Percentiles rank a stretch among this genome's conserved stretches.
These are phyloP conservation scores for Cercospora brassicicola DNA, from an alignment of 2,329 filamentous ascomycete genomes.

Conservation along the genomic window DNA sequence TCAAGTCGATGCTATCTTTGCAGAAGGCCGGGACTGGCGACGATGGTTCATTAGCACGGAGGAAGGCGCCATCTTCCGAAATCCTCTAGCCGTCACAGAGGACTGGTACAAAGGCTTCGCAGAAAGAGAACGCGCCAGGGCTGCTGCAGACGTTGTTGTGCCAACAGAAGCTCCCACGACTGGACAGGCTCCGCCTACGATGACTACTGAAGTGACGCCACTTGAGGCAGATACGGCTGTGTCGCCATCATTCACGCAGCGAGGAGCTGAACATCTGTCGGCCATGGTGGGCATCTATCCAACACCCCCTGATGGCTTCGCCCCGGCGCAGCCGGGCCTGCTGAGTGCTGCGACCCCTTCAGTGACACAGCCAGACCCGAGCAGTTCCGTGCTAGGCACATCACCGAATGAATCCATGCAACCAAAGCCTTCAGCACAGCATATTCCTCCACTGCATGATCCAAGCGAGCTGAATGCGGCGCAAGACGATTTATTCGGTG, in stretches of 20 bases:
- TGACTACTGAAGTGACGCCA: slow-evolving; percentile 1
- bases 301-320: slow-evolving; percentile 64
- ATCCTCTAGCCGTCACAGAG: slow-evolving; percentile 33
- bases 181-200: neutral
- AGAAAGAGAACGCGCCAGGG: slow-evolving; percentile 26
- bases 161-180: neutral
- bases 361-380: slow-evolving; percentile 18
- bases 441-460: neutral
- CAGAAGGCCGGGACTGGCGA: slow-evolving; percentile 26
- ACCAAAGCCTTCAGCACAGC: slow-evolving; percentile 24
- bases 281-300: slow-evolving; percentile 62
- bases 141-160: neutral
- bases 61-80: slow-evolving; percentile 35
- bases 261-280: slow-evolving; percentile 42
- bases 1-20: neutral
- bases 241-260: slow-evolving; percentile 41
- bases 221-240: slow-evolving; percentile 10
- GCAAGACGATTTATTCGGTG: slow-evolving; percentile 65
- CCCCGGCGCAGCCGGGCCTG: slow-evolving; percentile 29
- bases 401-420: slow-evolving; percentile 31
- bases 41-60: slow-evolving; percentile 27
- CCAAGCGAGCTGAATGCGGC: slow-evolving; percentile 39
- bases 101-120: slow-evolving; percentile 31
- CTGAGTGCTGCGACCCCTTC: slow-evolving; percentile 22
- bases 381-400: slow-evolving; percentile 1